Evolutionary conservation across 2,329 filamentous ascomycete genomes (phyloP).

Genomic region (Lojkania enalia): DNA sequence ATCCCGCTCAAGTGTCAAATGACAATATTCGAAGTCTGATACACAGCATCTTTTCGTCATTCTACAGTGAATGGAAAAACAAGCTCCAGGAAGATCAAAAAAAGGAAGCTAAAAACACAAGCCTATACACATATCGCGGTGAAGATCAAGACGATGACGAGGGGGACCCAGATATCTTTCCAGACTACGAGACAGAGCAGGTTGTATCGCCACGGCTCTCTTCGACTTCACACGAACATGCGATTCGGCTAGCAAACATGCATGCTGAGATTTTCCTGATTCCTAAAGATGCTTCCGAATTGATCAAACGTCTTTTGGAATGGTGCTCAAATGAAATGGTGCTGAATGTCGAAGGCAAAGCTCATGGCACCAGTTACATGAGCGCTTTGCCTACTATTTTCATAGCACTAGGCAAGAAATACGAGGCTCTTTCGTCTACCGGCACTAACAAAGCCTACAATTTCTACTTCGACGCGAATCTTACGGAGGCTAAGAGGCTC

Average conservation of each 20-base stretch:
- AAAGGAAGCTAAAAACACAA: conserved; percentile 71
- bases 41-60: conserved; percentile 68
- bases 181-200: conserved; percentile 66
- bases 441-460: conserved; percentile 63
- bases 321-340: conserved; percentile 37
- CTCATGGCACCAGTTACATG: conserved; percentile 37
- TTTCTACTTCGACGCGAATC: conserved; percentile 84
- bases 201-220: conserved; percentile 21
- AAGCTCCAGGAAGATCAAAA: conserved; percentile 76
- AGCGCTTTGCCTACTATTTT: conserved; percentile 68
- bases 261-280: conserved; percentile 39
- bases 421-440: conserved; percentile 45
- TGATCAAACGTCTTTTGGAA: conserved; percentile 31
- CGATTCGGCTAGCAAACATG: conserved; percentile 37
- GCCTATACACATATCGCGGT: conserved; percentile 82
- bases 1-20: conserved; percentile 18
- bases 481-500: conserved; percentile 73
- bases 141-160: conserved; percentile 76
- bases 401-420: conserved; percentile 65
- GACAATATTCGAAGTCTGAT: conserved; percentile 49
- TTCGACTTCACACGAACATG: conserved; percentile 36
- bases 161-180: conserved; percentile 81
- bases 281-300: conserved; percentile 21
- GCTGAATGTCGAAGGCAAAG: conserved; percentile 28
- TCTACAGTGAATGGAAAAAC: conserved; percentile 80